phyloP scores from a whole-genome alignment of 768 basidiomycete genomes.

The Austroboletus festivus region DNA sequence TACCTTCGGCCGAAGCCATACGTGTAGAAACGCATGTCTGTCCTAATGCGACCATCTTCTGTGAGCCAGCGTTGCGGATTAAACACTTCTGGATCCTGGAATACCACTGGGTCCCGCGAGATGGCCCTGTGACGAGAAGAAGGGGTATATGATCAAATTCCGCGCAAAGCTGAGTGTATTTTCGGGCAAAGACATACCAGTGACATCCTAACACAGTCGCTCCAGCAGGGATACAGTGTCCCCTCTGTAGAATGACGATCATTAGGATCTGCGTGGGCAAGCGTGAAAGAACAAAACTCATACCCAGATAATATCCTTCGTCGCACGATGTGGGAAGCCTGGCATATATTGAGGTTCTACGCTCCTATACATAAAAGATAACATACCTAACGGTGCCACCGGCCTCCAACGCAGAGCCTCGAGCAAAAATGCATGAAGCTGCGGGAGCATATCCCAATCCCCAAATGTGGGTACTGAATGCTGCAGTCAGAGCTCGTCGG shows the following conservation, averaged over 20 bases:
- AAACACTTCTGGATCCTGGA: no score
- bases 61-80: no score
- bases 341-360: not conserved
- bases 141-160: no score
- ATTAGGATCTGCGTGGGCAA: conserved; percentile 26
- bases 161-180: no score
- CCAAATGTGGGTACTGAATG: conserved; percentile 35
- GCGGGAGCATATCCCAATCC: conserved; percentile 33
- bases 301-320: conserved; percentile 62
- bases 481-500: not conserved
- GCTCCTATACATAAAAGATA: not conserved
- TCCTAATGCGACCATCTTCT: no score
- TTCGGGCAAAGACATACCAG: conserved; percentile 21
- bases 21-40: no score
- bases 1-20: no score
- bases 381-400: conserved; percentile 25
- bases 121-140: not conserved
- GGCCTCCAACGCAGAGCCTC: conserved; percentile 40
- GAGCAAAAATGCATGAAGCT: conserved; percentile 35
- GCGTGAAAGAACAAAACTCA: not conserved
- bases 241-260: conserved; percentile 7
- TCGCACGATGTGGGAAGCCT: conserved; percentile 58
- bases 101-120: no score
- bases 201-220: conserved; percentile 16
- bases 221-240: conserved; percentile 24